Evolutionary conservation across 2,329 filamentous ascomycete genomes (phyloP), one percentile per base, ranked within the genome.

Genomic region (Colletotrichum sp.): DNA sequence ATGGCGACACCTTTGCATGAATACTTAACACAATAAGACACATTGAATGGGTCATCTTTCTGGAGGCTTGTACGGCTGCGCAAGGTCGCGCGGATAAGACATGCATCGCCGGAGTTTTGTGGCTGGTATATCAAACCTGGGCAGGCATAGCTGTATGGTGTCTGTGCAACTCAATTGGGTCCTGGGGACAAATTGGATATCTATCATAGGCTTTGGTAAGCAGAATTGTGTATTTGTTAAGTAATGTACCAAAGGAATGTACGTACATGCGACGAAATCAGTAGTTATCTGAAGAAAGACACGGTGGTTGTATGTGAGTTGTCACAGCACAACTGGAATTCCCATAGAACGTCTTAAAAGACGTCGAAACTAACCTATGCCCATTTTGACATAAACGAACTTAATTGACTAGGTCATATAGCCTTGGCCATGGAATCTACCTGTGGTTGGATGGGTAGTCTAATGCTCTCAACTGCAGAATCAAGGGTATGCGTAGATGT

Each of bases 301-400:
- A 0, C n/a, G 44, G n/a, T 21, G 44, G n/a, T 13, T 12, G 44
- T 0, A 13, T 13, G 10, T 10, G 9, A 49, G 44, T 13, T 1
- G n/a, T 49, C 0, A 13, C n/a, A 21, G 44, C 44, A 13, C n/a
- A 21, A 49, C 1, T 12, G 10, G 2, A 1, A 0, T 49, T 4
- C n/a, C n/a, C n/a, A 13, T 2, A 4, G 10, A 49, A 49, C 21
- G 9, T 3, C n/a, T 49, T 13, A 12, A 1, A n/a, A 49, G 44
- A 49, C 44, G 18, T 49, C 18, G 18, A 7, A 13, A 3, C 44
- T 13, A 1, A 21, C 10, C 10, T n/a, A 13, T 13, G 18, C 10
- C 18, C 18, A n/a, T 49, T 49, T 21, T 0, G 10, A 49, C 10
- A 21, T 1, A 1, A 12, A n/a, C 7, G n/a, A 7, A 49, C 44